These are phyloP conservation scores for Podaxis rugospora DNA, from an alignment of 768 basidiomycete species.

Conservation along the genomic window DNA sequence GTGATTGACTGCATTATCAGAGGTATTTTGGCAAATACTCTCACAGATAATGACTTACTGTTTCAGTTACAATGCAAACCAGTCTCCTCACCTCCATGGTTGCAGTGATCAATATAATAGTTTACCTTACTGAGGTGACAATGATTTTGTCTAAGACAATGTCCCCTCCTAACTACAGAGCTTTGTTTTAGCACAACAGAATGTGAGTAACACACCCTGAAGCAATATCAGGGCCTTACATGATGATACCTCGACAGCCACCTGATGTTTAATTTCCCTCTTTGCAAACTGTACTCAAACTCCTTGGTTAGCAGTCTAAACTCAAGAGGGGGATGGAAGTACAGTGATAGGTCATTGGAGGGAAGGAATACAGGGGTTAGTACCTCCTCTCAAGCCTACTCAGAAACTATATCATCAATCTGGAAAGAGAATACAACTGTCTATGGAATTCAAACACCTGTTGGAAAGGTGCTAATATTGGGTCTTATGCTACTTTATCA, in stretches of 20 bases:
- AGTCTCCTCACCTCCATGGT: constrained; percentile 30
- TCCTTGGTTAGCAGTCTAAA: constrained; percentile 37
- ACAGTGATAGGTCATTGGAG: not conserved
- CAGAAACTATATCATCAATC: not conserved
- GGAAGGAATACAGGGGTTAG: not conserved
- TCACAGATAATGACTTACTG: not conserved
- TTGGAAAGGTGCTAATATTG: not conserved
- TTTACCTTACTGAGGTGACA: constrained; percentile 24
- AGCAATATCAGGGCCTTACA: not conserved
- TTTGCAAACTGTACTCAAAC: constrained; percentile 38
- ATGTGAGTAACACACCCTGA: constrained; percentile 3
- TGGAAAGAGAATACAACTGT: not conserved
- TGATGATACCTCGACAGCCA: constrained; percentile 21
- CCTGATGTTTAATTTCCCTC: constrained; percentile 31
- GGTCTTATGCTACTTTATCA: not conserved
- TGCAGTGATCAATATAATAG: constrained; percentile 27
- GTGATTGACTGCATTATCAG: constrained; percentile 39
- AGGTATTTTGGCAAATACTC: constrained; percentile 14
- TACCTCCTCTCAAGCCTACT: not conserved
- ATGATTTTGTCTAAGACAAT: not conserved
- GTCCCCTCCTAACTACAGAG: not conserved
- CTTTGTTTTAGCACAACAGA: not conserved
- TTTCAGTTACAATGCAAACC: constrained; percentile 32
- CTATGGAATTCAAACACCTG: too few relatives aligned
- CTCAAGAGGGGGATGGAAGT: constrained; percentile 11